Percentiles rank a stretch among this genome's conserved stretches.
Conservation (phyloP, 495 filamentous ascomycete species). For the Neurospora sp. region DNA sequence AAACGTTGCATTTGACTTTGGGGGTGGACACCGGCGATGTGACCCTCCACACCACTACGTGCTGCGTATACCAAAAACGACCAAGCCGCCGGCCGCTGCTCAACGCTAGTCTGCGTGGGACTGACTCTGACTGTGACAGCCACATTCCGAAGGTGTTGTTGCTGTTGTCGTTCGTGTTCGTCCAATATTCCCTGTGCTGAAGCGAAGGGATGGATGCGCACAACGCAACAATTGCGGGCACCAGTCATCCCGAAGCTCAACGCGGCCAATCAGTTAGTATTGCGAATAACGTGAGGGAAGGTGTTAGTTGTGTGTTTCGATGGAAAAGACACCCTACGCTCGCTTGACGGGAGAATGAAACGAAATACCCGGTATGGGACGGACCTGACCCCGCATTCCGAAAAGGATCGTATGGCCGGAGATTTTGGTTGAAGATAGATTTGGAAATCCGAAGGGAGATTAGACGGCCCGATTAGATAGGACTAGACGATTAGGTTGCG, state of each 20-base stretch:
- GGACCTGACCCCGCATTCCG: constrained; percentile 2
- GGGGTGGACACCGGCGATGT: background rate
- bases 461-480: background rate
- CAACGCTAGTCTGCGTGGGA: background rate
- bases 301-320: background rate
- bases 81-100: background rate
- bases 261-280: background rate
- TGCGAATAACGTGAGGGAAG: background rate
- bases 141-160: background rate
- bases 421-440: background rate
- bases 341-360: background rate
- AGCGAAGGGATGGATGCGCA: background rate
- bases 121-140: background rate
- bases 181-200: background rate
- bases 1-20: background rate
- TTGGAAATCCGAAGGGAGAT: background rate
- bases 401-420: background rate
- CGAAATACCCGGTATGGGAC: background rate
- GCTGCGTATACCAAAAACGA: background rate
- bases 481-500: background rate
- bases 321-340: constrained; percentile 1
- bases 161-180: background rate
- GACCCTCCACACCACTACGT: background rate
- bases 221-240: background rate
- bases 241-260: background rate